Evolutionary conservation across 1,139 yeast species (phyloP), one percentile per base, ranked within the genome.

Genomic region (Nakaseomyces nivariensis): DNA sequence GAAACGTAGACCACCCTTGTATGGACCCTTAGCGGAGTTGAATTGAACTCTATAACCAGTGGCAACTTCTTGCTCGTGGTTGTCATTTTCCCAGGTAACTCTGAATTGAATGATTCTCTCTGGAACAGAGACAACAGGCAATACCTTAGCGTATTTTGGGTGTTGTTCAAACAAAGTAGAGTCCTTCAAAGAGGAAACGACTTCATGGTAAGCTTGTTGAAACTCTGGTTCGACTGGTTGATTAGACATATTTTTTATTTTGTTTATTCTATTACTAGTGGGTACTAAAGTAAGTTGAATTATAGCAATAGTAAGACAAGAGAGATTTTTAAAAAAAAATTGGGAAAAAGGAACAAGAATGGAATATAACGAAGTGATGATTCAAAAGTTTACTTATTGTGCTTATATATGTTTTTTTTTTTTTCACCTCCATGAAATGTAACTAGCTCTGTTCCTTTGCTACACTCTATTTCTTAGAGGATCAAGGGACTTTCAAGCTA

Each of bases 1-100:
- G 82, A 92, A 85, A 74, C 98, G 83, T 63, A 92, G 80, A 70
- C 98, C 98, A 69, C 98, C 98, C 78, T 92, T 92, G 86, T 87
- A 92, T 63, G 98, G 98, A 70, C 98, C 98, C 62, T 92, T 79
- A 52, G 97, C 95, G 51, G 96, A 88, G 82, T 89, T 92, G 80
- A 87, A 92, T 76, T 92, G 98, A 56, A 92, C 97, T 76, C 98
- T 82, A 87, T 78, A 92, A 70, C 97, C 98, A 62, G 89, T 82
- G 81, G 94, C 92, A 59, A 90, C 95, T 75, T 89, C 94, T 67
- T 87, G 76, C 65, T 79, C 83, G 62, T 96, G 96, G 63, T 82
- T 75, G 76, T 90, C 98, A 68, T 90, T 88, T 76, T 92, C 97
- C 98, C 98, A 92, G 51, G 85, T 78, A 53, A 92, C 97, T 76